These are phyloP conservation scores for Thuidium tamariscinum DNA, from an alignment of 225 moss, liverwort and hornwort genomes.

Conservation along the genomic window DNA sequence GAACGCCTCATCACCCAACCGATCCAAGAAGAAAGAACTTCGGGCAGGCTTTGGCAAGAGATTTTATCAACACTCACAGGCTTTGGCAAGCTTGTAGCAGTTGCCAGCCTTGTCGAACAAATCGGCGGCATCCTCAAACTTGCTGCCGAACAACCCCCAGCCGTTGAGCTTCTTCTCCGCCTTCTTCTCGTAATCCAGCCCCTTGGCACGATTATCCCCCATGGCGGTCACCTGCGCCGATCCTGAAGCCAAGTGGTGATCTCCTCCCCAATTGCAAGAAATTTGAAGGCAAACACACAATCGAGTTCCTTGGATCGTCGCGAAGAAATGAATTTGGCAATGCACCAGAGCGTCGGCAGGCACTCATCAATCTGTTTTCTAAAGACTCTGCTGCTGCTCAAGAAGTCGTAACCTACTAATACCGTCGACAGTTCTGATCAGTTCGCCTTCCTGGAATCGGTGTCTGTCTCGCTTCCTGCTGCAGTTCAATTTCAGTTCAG, in stretches of 20 bases:
- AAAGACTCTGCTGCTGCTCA: background rate
- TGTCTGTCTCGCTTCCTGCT: background rate
- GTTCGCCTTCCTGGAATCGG: too few species aligned
- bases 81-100: slow-evolving; percentile 89
- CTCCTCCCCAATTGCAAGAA: background rate
- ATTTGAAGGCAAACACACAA: background rate
- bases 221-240: background rate
- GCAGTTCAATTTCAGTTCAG: too few species aligned
- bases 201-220: slow-evolving; percentile 66
- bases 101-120: slow-evolving; percentile 89
- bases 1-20: background rate
- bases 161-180: slow-evolving; percentile 95
- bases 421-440: background rate
- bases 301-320: background rate
- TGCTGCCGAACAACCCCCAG: slow-evolving; percentile 78
- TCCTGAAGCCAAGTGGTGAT: background rate
- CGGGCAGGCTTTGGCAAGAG: background rate
- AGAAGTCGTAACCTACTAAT: background rate
- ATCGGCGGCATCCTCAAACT: slow-evolving; percentile 88
- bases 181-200: slow-evolving; percentile 75
- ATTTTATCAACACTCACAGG: slow-evolving; percentile 35
- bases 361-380: background rate
- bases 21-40: background rate
- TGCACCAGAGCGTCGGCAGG: background rate
- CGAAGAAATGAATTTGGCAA: background rate